Evolutionary conservation across 176 grass and related monocot genomes (phyloP), one percentile per base, ranked within the genome.

Genomic region (Ampelocalamus luodianensis): DNA sequence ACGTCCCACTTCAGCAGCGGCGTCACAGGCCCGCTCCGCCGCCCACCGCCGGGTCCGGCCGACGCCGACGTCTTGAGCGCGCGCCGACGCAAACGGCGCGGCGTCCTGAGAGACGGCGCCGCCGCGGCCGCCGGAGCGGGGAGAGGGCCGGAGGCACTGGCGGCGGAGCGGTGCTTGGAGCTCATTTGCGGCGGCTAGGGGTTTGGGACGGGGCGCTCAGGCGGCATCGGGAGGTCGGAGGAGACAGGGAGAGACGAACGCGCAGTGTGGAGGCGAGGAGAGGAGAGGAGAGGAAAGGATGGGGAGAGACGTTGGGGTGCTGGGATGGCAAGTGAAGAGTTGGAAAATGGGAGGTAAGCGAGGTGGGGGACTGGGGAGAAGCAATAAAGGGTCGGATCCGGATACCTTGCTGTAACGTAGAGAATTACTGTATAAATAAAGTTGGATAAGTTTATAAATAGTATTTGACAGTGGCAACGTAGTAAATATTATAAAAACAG

Each of bases 1-100:
- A 92, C 72, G 79, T 87, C 92, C 96, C 96, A 98, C 36, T 85
- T 78, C 20, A 95, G 90, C 48, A 95, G 91, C 24, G 93, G 96
- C 65, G 93, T 98, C 18, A 85, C 29, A 20, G 93, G 93, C 13
- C 93, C 88, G 72, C 93, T 91, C 77, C 89, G 88, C 85, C 88
- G 75, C 22, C 87, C 88, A 15, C 87, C 80, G 0, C 89, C 73
- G 0, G 69, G 68, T 10, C 46, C 72, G 0, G 40, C 11, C 40
- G 88, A 22, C 65, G 60, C 38, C 24, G 87, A 51, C 65, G 84
- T 65, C 82, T 68, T 77, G 4, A 77, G 81, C 77, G 88, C 27
- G 8, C 84, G 64, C 14, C 84, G 56, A 3, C 37, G 74, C 5
- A 78, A 75, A 3, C 83, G 86, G 1, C 90, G 80, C 76, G 83